Evolutionary conservation across 2,329 filamentous ascomycete genomes (phyloP).

Genomic region (Aspergillus puulaauensis): DNA sequence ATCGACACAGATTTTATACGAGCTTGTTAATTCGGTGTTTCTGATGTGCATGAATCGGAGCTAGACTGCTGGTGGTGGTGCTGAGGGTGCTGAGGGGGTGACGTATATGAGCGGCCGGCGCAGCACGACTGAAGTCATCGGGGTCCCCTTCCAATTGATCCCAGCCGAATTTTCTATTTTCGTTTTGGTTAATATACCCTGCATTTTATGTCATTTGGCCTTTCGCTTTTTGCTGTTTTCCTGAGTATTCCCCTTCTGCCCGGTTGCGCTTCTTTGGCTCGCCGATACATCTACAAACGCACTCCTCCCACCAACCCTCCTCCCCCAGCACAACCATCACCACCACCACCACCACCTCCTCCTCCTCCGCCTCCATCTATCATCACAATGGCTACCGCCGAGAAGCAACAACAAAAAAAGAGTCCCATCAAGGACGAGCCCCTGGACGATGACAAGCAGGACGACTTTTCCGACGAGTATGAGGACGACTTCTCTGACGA

Average conservation of each 20-base stretch:
- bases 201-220: constrained; percentile 6
- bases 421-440: constrained; percentile 28
- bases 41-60: not conserved
- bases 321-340: not conserved
- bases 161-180: not conserved
- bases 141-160: not conserved
- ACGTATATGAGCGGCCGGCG: constrained; percentile 1
- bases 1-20: not conserved
- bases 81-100: not conserved
- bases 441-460: constrained; percentile 11
- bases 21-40: too few species aligned
- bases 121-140: not conserved
- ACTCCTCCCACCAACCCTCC: not conserved
- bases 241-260: not conserved
- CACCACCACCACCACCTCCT: not conserved
- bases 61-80: not conserved
- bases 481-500: constrained; percentile 26
- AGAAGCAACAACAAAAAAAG: constrained; percentile 29
- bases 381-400: constrained; percentile 23
- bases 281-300: not conserved
- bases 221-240: not conserved
- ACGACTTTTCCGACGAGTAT: constrained; percentile 26
- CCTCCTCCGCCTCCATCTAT: not conserved
- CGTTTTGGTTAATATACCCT: constrained; percentile 6
- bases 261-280: not conserved